Evolutionary conservation across 139 green algal species (phyloP).

Genomic region (Volvox reticuliferus): DNA sequence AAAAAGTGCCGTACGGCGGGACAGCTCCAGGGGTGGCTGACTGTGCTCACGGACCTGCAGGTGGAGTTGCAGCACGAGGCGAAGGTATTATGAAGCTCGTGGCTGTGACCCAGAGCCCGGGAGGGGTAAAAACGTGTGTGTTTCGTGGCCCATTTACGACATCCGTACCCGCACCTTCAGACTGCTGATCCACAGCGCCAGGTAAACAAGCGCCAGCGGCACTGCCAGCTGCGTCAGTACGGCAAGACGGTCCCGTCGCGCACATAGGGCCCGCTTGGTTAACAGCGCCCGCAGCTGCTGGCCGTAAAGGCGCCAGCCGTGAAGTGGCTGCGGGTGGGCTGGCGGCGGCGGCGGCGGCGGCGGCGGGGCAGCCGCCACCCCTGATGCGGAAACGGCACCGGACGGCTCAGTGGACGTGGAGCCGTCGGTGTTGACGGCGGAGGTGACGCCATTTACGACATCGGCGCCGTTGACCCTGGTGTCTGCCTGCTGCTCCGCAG

Average conservation of each 20-base stretch:
- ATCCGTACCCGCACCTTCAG: conserved; percentile 54
- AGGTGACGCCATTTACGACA: background rate
- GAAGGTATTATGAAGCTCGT: too few relatives aligned
- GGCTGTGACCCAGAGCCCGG: too few relatives aligned
- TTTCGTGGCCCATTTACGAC: too few relatives aligned
- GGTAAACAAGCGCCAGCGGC: conserved; percentile 60
- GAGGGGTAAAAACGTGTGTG: too few relatives aligned
- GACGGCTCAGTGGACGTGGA: background rate
- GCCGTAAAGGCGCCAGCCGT: conserved; percentile 56
- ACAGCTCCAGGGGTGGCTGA: conserved; percentile 40
- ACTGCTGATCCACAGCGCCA: conserved; percentile 48
- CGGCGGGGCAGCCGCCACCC: background rate
- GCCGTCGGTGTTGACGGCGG: background rate
- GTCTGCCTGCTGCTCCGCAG: conserved; percentile 8
- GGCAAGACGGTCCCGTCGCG: conserved; percentile 68
- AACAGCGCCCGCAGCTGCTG: conserved; percentile 77
- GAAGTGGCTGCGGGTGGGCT: background rate
- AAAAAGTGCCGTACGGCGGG: background rate
- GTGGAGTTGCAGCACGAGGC: background rate
- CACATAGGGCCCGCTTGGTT: conserved; percentile 74
- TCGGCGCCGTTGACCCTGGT: background rate
- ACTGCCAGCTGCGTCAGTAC: conserved; percentile 71
- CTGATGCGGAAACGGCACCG: background rate
- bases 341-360: background rate
- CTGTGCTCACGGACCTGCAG: conserved; percentile 38